These are phyloP conservation scores for Parsonsia alboflavescens DNA, from an alignment of 257 asterid species.

Conservation along the genomic window DNA sequence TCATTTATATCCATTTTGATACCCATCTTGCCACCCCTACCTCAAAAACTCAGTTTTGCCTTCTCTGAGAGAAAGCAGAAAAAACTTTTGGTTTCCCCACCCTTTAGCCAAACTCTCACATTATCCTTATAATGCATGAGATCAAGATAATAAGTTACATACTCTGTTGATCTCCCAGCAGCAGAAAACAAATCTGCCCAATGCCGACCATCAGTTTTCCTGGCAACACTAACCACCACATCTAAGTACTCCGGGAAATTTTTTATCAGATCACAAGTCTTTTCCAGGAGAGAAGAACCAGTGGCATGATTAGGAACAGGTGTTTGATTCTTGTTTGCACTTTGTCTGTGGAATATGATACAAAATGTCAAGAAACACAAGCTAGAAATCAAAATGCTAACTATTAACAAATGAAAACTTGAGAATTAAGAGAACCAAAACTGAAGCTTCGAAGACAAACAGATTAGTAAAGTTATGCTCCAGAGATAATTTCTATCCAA, in stretches of 20 bases:
- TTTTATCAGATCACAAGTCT: constrained; percentile 93
- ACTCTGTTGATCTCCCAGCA: constrained; percentile 98
- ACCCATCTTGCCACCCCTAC: too few relatives aligned
- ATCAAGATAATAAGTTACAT: constrained; percentile 26
- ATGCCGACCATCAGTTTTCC: constrained; percentile 99
- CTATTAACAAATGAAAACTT: background rate
- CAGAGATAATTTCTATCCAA: background rate
- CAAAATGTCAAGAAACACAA: background rate
- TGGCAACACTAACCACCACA: constrained; percentile 98
- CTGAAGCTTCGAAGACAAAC: background rate
- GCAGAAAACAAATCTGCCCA: constrained; percentile 97
- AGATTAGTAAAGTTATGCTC: background rate
- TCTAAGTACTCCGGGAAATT: constrained; percentile 92
- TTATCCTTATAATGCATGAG: background rate
- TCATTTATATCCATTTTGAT: too few relatives aligned
- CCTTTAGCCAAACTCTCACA: background rate
- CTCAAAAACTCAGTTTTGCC: background rate
- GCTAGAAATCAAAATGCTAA: background rate
- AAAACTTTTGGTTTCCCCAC: background rate
- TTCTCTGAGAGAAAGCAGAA: background rate
- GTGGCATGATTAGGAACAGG: constrained; percentile 37
- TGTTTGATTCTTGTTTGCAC: constrained; percentile 54
- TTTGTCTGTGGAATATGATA: constrained; percentile 52
- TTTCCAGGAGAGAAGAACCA: constrained; percentile 62
- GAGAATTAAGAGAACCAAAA: background rate